Base-by-base conservation (phyloP, 345 rosid species). In the Citrus mangshanensis region DNA sequence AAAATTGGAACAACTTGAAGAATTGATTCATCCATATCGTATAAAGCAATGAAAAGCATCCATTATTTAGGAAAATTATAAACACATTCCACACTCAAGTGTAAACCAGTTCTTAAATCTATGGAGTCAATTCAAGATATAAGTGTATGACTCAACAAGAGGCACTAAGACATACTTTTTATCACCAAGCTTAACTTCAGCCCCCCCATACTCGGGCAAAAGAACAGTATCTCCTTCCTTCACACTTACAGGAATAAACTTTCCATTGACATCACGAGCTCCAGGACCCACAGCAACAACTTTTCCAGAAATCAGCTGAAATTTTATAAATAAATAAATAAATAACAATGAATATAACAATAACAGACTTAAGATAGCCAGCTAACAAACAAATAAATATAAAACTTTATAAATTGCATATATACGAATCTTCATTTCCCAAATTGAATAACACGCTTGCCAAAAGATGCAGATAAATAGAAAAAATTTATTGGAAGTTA, bases 161-260 rank as follows among this genome's bases (percentile, higher is more conserved):
- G 54, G 59, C 63, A 74, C n/a, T n/a, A 64, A 6, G 74, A 73
- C 94, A 65, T 82, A 93, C 97, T 91, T 91, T 82, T 87, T 93
- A 63, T 94, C 93, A 32, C 86, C 93, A 19, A 94, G 93, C 87
- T 93, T 92, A 40, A 93, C 94, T 86, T 94, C 85, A 55, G 93
- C 89, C 60, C 98, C 95, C 0, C 89, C 93, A 65, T 87, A 92
- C 40, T 89, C 91, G 10, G 94, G 90, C 83, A 94, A 86, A 78
- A 92, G 94, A 51, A 94, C 97, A 3, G 83, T 88, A 72, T 92
- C 97, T 12, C 95, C 98, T 90, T 94, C 95, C 88, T 92, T 91
- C 56, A 92, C 87, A 62, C 79, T 80, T 21, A 90, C 84, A 10
- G 94, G 94, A 70, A 91, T 87, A 21, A 73, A 80, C 58, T 92